A percentile compares a stretch with the other conserved stretches of the same genome.
Conservation (phyloP, 257 asterid genomes). For the Rauvolfia tetraphylla region DNA sequence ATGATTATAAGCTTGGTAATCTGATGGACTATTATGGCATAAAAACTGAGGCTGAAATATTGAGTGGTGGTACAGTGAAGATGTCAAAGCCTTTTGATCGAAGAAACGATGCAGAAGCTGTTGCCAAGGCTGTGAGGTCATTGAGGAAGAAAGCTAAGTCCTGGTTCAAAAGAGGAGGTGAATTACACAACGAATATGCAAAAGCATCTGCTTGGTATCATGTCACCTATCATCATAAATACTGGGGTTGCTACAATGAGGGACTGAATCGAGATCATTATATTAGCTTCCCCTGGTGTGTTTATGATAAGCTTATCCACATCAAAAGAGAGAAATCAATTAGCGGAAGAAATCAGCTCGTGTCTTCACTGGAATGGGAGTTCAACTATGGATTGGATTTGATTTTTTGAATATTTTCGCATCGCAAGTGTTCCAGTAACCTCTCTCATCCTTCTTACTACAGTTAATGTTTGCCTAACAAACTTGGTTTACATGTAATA, state of each 20-base stretch:
- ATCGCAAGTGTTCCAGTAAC: background rate
- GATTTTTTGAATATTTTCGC: slow-evolving; percentile 20
- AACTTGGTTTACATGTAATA: background rate
- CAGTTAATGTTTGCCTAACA: background rate
- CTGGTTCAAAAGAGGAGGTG: slow-evolving; percentile 58
- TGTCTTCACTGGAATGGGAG: slow-evolving; percentile 27
- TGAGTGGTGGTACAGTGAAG: slow-evolving; percentile 72
- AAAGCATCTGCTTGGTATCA: slow-evolving; percentile 94
- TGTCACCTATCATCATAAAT: slow-evolving; percentile 62
- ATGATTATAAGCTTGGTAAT: slow-evolving; percentile 79
- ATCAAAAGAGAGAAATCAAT: slow-evolving; percentile 46
- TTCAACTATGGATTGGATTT: slow-evolving; percentile 20
- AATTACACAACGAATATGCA: slow-evolving; percentile 39
- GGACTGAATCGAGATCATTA: slow-evolving; percentile 61
- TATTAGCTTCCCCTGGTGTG: slow-evolving; percentile 87
- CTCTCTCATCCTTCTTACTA: background rate
- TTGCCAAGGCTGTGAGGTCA: slow-evolving; percentile 60
- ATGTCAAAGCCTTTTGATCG: slow-evolving; percentile 66
- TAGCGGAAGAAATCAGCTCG: slow-evolving; percentile 8
- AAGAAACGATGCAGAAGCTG: slow-evolving; percentile 69
- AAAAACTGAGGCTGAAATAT: slow-evolving; percentile 76
- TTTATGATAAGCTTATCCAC: slow-evolving; percentile 57
- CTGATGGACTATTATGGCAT: slow-evolving; percentile 85
- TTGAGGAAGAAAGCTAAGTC: slow-evolving; percentile 70
- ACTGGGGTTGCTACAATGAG: slow-evolving; percentile 60